These are phyloP conservation scores for Boletus tomentosulus DNA, from an alignment of 768 basidiomycete genomes.

Conservation along the genomic window DNA sequence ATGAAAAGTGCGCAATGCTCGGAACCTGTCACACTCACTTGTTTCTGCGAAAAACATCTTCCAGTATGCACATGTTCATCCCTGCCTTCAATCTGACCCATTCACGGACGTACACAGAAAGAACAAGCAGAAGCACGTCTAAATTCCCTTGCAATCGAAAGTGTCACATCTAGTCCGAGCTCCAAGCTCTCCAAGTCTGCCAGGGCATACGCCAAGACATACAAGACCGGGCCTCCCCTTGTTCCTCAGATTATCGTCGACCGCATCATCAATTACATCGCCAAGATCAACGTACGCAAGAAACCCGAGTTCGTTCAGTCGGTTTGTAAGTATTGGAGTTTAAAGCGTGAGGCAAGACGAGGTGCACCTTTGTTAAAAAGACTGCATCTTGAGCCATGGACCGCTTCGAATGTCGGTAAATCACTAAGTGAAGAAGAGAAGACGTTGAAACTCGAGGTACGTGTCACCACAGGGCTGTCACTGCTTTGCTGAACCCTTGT, in stretches of 20 bases:
- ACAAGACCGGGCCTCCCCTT: conserved; percentile 88
- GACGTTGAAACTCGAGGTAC: conserved; percentile 73
- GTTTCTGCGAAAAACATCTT: conserved; percentile 88
- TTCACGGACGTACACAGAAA: conserved; percentile 38
- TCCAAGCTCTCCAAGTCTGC: conserved; percentile 68
- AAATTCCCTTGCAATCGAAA: conserved; percentile 45
- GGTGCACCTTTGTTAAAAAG: conserved; percentile 93
- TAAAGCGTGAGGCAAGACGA: conserved; percentile 89
- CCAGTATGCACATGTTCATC: conserved; percentile 50
- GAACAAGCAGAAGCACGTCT: conserved; percentile 67
- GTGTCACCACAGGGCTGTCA: conserved; percentile 17
- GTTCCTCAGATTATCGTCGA: conserved; percentile 84
- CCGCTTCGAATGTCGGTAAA: conserved; percentile 62
- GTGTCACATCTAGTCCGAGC: conserved; percentile 37
- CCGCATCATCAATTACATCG: conserved; percentile 70
- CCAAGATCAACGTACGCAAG: conserved; percentile 65
- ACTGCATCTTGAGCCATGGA: conserved; percentile 97
- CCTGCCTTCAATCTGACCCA: not conserved
- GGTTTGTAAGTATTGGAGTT: conserved; percentile 92
- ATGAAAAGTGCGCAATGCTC: conserved; percentile 81
- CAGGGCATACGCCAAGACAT: conserved; percentile 86
- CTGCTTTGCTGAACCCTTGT: conserved; percentile 2
- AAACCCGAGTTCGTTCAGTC: conserved; percentile 71
- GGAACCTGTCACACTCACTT: conserved; percentile 68
- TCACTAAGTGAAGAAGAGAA: conserved; percentile 81